A percentile compares a stretch with the other conserved stretches of the same genome.
Evolutionary conservation across 345 rosid genomes (phyloP).

Genomic region (Hibiscus tridactylites): DNA sequence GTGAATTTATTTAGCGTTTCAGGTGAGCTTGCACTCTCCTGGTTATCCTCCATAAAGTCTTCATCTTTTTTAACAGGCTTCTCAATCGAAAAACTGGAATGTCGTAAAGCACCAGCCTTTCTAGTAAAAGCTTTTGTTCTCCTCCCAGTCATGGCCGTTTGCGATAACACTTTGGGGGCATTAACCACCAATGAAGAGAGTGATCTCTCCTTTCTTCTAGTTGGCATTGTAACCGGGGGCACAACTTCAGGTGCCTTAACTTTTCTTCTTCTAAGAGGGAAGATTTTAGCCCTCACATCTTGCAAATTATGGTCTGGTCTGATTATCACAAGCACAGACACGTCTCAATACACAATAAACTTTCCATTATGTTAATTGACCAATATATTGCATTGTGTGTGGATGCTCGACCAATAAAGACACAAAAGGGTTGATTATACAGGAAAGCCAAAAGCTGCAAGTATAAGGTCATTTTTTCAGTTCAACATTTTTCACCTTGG

Average conservation of each 20-base stretch:
- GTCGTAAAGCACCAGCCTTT: conserved; percentile 41
- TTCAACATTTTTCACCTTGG: neutral
- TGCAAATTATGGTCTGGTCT: conserved; percentile 88
- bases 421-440: neutral
- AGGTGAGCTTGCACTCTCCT: conserved; percentile 62
- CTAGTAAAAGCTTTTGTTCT: conserved; percentile 54
- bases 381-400: neutral
- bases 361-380: neutral
- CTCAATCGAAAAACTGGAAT: conserved; percentile 38
- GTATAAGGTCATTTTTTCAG: neutral
- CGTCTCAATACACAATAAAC: neutral
- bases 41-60: conserved; percentile 41
- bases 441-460: neutral
- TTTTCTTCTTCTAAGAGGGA: conserved; percentile 70
- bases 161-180: conserved; percentile 64
- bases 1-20: conserved; percentile 45
- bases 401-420: neutral
- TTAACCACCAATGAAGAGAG: conserved; percentile 84
- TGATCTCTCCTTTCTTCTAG: conserved; percentile 93
- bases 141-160: conserved; percentile 60
- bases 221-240: conserved; percentile 49
- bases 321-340: conserved; percentile 14
- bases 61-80: conserved; percentile 47
- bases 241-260: conserved; percentile 53
- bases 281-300: conserved; percentile 81